Base-by-base conservation (phyloP, 2,329 filamentous ascomycete species). In the Fusarium pseudograminearum region DNA sequence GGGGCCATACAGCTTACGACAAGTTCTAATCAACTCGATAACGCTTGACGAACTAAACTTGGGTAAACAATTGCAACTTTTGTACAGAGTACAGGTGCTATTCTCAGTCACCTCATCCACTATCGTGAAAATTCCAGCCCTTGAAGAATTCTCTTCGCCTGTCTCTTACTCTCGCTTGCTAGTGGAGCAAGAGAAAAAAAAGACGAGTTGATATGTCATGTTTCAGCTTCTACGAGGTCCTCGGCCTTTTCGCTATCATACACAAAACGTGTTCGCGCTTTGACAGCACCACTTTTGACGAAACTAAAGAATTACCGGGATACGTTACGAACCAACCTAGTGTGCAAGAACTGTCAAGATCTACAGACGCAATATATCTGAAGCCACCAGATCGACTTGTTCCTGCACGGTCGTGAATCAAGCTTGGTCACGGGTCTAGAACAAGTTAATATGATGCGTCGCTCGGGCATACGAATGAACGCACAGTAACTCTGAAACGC, bases 401-500 rank as follows among this genome's bases (percentile, higher is more conserved):
- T 30, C 28, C 20, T 22, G 28, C 30, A 51, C n/a, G 34, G 34
- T 41, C 33, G 22, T 57, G 18, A 34, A 51, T 41, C 15, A 22
- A 44, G 18, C 28, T 45, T 18, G 18, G 11, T 30, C 4, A 30
- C 10, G 28, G 28, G 28, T 30, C 28, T 30, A 12, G 10, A 30
- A 12, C 28, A 30, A 30, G 28, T 12, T 30, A 12, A 30, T 30
- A 30, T 30, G 28, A 30, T 40, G 4, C 15, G 11, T 41, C 38
- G 20, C 26, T 33, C 41, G 28, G 38, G 22, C 20, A 45, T 28
- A 46, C 26, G 24, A 20, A 20, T 38, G 14, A 45, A 46, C 28
- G 24, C 33, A 16, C 53, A 28, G 34, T 50, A 47, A 40, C 7
- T 50, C 44, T 46, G 38, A 65, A 66, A 66, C 47, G 7, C n/a